Percentiles rank a stretch among this genome's conserved stretches.
phyloP scores from a whole-genome alignment of 139 green algal species.

The Pseudopediastrum boryanum region DNA sequence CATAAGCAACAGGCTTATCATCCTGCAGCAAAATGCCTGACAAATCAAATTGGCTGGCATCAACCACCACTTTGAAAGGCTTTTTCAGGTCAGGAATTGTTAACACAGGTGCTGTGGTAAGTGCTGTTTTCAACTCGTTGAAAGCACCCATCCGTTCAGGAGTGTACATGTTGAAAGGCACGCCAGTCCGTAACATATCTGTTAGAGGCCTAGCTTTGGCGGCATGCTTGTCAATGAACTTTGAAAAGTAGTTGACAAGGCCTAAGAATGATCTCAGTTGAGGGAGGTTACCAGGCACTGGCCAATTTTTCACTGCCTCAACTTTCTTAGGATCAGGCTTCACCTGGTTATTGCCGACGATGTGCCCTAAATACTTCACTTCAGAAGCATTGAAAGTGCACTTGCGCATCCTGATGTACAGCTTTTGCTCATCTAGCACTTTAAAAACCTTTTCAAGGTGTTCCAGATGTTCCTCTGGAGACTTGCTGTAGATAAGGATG shows the following conservation, averaged over 20 bases:
- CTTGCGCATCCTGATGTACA: too few species aligned
- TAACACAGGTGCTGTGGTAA: conserved; percentile 37
- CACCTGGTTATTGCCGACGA: too few species aligned
- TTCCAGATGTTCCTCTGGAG: too few species aligned
- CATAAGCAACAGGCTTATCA: conserved; percentile 48
- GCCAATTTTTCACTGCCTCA: too few species aligned
- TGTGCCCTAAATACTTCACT: too few species aligned
- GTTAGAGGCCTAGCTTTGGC: neutral
- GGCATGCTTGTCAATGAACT: conserved; percentile 8
- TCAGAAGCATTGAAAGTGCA: too few species aligned
- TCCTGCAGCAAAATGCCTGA: conserved; percentile 51
- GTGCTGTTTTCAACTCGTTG: conserved; percentile 18
- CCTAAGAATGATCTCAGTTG: conserved; percentile 1
- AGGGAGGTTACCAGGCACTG: too few species aligned
- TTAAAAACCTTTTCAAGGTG: too few species aligned
- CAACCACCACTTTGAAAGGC: conserved; percentile 41
- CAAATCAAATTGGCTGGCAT: conserved; percentile 38
- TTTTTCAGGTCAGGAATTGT: conserved; percentile 9
- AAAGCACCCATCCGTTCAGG: conserved; percentile 24
- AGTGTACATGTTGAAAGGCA: neutral
- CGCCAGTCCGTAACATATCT: neutral
- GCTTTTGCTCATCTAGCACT: too few species aligned
- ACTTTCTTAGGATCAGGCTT: too few species aligned
- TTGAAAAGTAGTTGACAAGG: neutral
- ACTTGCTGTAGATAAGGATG: too few species aligned